phyloP scores from a whole-genome alignment of 2,329 filamentous ascomycete species.

The Apiospora hydei region DNA sequence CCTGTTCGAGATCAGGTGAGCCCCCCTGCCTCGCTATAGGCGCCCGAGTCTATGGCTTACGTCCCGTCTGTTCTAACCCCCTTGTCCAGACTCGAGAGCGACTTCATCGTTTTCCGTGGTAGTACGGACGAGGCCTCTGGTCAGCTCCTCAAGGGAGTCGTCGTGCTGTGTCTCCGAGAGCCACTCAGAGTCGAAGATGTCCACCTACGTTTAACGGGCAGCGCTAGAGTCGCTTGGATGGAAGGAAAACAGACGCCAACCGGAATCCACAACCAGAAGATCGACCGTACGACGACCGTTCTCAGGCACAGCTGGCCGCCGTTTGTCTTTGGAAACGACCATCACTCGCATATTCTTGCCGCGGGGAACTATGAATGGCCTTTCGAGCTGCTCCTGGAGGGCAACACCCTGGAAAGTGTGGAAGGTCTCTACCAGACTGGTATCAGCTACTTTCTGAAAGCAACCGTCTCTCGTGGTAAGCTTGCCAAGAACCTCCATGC shows the following conservation, averaged over 20 bases:
- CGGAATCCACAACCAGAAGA: constrained; percentile 64
- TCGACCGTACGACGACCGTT: constrained; percentile 66
- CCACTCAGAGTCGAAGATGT: constrained; percentile 76
- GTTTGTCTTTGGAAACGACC: constrained; percentile 66
- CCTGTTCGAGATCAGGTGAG: constrained; percentile 47
- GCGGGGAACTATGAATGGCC: constrained; percentile 86
- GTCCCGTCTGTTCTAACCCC: constrained; percentile 7
- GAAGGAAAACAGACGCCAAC: constrained; percentile 54
- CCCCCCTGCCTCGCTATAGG: too few species aligned
- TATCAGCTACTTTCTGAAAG: constrained; percentile 90
- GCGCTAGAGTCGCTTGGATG: constrained; percentile 72
- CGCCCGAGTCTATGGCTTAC: not conserved
- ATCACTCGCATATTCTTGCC: constrained; percentile 65
- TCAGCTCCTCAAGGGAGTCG: constrained; percentile 74
- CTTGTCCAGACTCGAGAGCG: constrained; percentile 72
- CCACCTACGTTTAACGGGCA: constrained; percentile 74
- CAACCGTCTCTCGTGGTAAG: constrained; percentile 85
- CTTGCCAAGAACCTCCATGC: constrained; percentile 86
- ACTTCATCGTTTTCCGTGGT: constrained; percentile 81
- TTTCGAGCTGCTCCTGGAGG: constrained; percentile 77
- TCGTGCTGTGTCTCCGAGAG: constrained; percentile 76
- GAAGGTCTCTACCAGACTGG: constrained; percentile 88
- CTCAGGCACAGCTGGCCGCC: constrained; percentile 74
- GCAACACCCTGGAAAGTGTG: constrained; percentile 81
- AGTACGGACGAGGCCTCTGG: constrained; percentile 77